Percentiles rank a stretch among this genome's conserved stretches.
These are phyloP conservation scores for Neurospora intermedia DNA, from an alignment of 495 filamentous ascomycete species.

Conservation along the genomic window DNA sequence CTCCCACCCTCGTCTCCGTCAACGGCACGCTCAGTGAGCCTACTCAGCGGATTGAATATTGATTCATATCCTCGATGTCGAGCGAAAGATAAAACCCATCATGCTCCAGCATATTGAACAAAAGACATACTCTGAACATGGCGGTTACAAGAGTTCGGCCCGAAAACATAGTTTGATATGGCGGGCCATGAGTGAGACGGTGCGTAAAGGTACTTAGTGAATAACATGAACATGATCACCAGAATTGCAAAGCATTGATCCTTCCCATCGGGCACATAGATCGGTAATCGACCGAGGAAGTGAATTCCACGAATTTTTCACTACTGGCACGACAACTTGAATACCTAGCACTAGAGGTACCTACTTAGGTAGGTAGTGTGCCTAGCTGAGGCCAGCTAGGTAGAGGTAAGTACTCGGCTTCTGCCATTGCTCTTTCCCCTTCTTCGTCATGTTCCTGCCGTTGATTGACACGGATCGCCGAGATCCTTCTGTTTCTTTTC, in stretches of 20 bases:
- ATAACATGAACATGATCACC: not conserved
- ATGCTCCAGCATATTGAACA: not conserved
- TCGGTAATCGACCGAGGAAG: not conserved
- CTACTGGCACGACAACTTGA: not conserved
- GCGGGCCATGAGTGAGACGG: not conserved
- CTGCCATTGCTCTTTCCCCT: not conserved
- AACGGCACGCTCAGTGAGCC: not conserved
- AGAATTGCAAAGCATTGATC: not conserved
- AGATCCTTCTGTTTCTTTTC: not conserved
- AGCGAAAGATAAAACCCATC: not conserved
- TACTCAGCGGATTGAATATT: not conserved
- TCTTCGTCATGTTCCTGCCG: not conserved
- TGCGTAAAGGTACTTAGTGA: not conserved
- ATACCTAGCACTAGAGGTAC: not conserved
- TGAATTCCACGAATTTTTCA: not conserved
- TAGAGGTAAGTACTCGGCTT: no score
- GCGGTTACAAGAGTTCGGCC: not conserved
- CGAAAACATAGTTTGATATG: not conserved
- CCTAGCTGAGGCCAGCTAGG: no score
- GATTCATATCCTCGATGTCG: not conserved
- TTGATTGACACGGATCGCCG: not conserved
- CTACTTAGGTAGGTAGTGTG: no score
- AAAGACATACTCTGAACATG: not conserved
- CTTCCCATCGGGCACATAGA: not conserved
- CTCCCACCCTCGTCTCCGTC: not conserved